Percentiles rank a stretch among this genome's conserved stretches.
Conservation (phyloP, 2,329 filamentous ascomycete genomes). For the Talaromyces sp. region DNA sequence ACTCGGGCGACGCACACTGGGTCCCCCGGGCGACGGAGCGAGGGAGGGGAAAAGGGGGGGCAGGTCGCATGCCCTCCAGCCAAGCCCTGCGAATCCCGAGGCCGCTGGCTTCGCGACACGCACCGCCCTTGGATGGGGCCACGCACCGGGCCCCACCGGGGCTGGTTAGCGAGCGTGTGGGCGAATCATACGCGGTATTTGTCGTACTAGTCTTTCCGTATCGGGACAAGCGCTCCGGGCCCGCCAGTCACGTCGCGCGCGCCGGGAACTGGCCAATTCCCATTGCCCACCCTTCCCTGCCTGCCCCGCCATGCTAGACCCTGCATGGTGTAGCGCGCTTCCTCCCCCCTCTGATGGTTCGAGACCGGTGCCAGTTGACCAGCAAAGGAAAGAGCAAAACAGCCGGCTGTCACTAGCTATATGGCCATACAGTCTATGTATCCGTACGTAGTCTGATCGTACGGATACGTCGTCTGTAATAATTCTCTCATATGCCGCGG, state of each 20-base stretch:
- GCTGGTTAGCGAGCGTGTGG: neutral
- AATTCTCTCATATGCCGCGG: constrained; percentile 9
- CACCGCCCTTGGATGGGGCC: neutral
- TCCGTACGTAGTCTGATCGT: neutral
- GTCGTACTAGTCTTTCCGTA: neutral
- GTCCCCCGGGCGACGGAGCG: constrained; percentile 15
- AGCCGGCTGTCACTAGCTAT: neutral
- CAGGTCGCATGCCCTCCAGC: neutral
- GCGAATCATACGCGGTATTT: neutral
- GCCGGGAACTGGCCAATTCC: neutral
- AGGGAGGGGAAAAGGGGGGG: constrained; percentile 1
- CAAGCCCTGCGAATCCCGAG: neutral
- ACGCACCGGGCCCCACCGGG: neutral
- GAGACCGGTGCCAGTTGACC: neutral
- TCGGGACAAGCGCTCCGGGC: neutral
- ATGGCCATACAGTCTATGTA: neutral
- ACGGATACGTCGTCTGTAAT: neutral
- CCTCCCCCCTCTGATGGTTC: neutral
- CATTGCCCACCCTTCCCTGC: neutral
- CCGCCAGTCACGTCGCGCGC: neutral
- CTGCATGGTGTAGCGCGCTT: neutral
- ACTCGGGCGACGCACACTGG: neutral
- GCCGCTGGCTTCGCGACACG: neutral
- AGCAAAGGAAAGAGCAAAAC: neutral
- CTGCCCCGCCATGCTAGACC: neutral